Percentiles rank a stretch among this genome's conserved stretches.
Conservation (phyloP, 2,329 filamentous ascomycete species). For the Orbilia blumenaviensis region DNA sequence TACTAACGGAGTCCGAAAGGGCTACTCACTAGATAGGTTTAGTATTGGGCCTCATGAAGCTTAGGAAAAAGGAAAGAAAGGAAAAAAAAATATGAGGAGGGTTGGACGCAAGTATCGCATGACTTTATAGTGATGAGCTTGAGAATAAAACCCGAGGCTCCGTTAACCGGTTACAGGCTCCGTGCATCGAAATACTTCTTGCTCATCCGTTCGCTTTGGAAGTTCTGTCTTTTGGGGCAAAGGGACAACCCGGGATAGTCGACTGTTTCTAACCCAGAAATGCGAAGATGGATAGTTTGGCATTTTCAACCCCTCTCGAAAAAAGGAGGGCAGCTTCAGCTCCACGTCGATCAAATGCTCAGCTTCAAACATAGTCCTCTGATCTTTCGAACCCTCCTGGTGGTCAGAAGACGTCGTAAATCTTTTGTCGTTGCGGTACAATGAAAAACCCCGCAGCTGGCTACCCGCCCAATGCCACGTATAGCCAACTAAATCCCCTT, state of each 20-base stretch:
- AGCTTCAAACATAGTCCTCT: background rate
- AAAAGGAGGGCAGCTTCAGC: background rate
- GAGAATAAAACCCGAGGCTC: constrained; percentile 1
- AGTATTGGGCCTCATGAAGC: background rate
- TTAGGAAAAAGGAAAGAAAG: constrained; percentile 5
- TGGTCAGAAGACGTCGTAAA: constrained; percentile 5
- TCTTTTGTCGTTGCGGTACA: background rate
- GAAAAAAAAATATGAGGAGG: background rate
- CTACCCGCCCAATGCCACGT: constrained; percentile 35
- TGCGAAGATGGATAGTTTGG: constrained; percentile 2
- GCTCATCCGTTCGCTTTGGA: constrained; percentile 1
- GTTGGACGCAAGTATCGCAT: constrained; percentile 42
- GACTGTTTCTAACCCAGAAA: background rate
- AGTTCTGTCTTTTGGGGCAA: constrained; percentile 4
- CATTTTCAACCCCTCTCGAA: background rate
- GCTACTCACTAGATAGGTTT: constrained; percentile 7
- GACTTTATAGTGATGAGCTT: constrained; percentile 4
- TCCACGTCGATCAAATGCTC: constrained; percentile 6
- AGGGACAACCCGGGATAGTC: background rate
- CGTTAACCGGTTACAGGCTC: constrained; percentile 13
- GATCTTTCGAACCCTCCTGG: background rate
- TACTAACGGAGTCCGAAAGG: background rate
- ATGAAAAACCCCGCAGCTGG: constrained; percentile 37
- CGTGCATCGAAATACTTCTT: background rate
- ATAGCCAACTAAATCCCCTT: constrained; percentile 11